Conservation (phyloP, 495 filamentous ascomycete genomes). For the Cercophora samala region DNA sequence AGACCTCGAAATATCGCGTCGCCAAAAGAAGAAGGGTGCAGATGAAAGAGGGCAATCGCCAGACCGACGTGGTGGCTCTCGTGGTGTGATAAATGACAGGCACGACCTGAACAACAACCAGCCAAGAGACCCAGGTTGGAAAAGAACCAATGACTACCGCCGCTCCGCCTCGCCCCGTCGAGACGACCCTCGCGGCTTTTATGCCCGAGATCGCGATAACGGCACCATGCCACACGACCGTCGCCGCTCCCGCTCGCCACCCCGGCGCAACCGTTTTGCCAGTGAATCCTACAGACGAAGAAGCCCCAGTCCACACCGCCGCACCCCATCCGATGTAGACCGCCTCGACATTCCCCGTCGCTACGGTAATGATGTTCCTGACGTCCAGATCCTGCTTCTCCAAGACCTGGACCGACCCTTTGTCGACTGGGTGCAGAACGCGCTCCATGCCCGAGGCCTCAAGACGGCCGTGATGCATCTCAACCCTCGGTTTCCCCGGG, state of each 20-base stretch:
- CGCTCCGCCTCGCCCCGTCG: conserved; percentile 54
- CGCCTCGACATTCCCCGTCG: conserved; percentile 70
- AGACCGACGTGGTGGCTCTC: conserved; percentile 25
- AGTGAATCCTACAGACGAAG: conserved; percentile 58
- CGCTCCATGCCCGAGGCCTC: conserved; percentile 67
- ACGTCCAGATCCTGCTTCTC: conserved; percentile 82
- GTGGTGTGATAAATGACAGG: conserved; percentile 43
- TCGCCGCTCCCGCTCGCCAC: conserved; percentile 59
- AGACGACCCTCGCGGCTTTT: conserved; percentile 40
- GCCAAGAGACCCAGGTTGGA: conserved; percentile 24
- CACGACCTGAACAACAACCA: conserved; percentile 18
- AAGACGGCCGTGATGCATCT: conserved; percentile 73
- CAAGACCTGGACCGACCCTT: conserved; percentile 80
- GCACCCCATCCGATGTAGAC: conserved; percentile 53
- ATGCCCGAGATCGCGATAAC: conserved; percentile 38
- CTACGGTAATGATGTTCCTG: conserved; percentile 73
- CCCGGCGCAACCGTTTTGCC: conserved; percentile 33
- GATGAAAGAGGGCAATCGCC: conserved; percentile 40
- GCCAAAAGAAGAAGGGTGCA: conserved; percentile 69
- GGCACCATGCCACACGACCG: conserved; percentile 32
- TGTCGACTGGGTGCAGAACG: conserved; percentile 72
- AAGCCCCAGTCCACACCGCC: conserved; percentile 59
- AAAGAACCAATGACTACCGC: conserved; percentile 61
- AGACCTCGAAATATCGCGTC: conserved; percentile 94
- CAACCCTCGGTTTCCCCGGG: conserved; percentile 70